A percentile compares a stretch with the other conserved stretches of the same genome.
Evolutionary conservation across 177 flowering plant genomes (phyloP).

Genomic region (Vitis hybrid): DNA sequence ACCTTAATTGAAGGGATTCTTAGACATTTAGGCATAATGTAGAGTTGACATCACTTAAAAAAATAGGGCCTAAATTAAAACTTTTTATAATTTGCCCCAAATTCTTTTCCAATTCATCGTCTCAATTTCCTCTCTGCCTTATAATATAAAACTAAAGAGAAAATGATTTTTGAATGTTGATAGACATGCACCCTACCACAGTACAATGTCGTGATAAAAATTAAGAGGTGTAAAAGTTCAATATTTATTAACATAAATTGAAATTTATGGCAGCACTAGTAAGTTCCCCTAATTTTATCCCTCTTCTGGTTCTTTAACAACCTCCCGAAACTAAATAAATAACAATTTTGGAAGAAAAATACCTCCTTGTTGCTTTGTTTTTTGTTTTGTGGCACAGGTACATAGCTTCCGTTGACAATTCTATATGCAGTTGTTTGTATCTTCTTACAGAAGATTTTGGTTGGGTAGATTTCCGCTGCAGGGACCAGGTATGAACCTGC

Average conservation of each 20-base stretch:
- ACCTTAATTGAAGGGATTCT: too few relatives aligned
- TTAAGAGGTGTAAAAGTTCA: not conserved
- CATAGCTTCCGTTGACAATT: constrained; percentile 56
- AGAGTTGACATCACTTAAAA: too few relatives aligned
- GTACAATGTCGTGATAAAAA: not conserved
- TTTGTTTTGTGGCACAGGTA: constrained; percentile 29
- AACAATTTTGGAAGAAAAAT: constrained; percentile 1
- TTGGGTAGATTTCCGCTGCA: constrained; percentile 22
- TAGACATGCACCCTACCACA: too few relatives aligned
- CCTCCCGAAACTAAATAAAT: not conserved
- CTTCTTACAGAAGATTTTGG: constrained; percentile 39
- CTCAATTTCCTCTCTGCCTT: too few relatives aligned
- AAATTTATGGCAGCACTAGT: not conserved
- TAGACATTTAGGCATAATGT: too few relatives aligned
- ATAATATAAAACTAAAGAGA: too few relatives aligned
- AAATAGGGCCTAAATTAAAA: too few relatives aligned
- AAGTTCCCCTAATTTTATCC: not conserved
- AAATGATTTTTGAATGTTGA: too few relatives aligned
- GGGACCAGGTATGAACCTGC: constrained; percentile 28
- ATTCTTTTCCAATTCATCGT: too few relatives aligned
- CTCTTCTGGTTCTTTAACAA: not conserved
- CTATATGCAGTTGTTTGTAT: constrained; percentile 54
- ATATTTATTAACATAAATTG: not conserved
- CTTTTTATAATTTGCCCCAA: too few relatives aligned
- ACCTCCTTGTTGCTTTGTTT: constrained; percentile 30